A percentile compares a stretch with the other conserved stretches of the same genome.
Conservation (phyloP, 495 filamentous ascomycete genomes). For the Penicillium steckii region DNA sequence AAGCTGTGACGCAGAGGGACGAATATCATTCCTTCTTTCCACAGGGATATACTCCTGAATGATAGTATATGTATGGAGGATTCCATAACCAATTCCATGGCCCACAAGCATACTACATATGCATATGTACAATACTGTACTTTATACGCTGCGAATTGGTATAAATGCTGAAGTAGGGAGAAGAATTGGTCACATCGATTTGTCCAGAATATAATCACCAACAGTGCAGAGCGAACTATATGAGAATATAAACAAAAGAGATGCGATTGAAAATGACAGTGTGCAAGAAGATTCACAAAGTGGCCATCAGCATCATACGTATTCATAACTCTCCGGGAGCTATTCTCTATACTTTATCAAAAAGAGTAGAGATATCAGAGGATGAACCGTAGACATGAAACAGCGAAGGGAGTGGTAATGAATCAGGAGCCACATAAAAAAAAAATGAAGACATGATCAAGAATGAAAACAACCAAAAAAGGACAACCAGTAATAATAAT, state of each 20-base stretch:
- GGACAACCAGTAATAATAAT: conserved; percentile 13
- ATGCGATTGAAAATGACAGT: conserved; percentile 26
- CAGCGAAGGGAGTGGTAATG: conserved; percentile 19
- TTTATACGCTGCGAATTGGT: not conserved
- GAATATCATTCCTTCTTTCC: not conserved
- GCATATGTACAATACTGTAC: too few relatives aligned
- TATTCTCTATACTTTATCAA: conserved; percentile 4
- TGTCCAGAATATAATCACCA: conserved; percentile 10
- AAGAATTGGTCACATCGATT: conserved; percentile 12
- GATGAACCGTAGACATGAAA: conserved; percentile 5
- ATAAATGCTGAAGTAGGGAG: not conserved
- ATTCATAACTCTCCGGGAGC: conserved; percentile 30
- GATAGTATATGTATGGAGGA: not conserved
- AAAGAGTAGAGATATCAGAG: not conserved
- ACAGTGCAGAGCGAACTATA: conserved; percentile 6
- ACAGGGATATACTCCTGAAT: not conserved
- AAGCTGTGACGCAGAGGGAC: conserved; percentile 11
- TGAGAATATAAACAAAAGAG: conserved; percentile 28
- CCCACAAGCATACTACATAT: too few relatives aligned
- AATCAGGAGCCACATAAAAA: not conserved
- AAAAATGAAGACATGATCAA: conserved; percentile 7
- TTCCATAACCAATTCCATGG: not conserved
- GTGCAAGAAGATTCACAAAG: conserved; percentile 14
- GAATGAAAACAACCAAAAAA: conserved; percentile 7
- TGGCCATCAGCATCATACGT: conserved; percentile 28